phyloP scores from a whole-genome alignment of 495 filamentous ascomycete genomes.

The Thermothielavioides terrestris region DNA sequence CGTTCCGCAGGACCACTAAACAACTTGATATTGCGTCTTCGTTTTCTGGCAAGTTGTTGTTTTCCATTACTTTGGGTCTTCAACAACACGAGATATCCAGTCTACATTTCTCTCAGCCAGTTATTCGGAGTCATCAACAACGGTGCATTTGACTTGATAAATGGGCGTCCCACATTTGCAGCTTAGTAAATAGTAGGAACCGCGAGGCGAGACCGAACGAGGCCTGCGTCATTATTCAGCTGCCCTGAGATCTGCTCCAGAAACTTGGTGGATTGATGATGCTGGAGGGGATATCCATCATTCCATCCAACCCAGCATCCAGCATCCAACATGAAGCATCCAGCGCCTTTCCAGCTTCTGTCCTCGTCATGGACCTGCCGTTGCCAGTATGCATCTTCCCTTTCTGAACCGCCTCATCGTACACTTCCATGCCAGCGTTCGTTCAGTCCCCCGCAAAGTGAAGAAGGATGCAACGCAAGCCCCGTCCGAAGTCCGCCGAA shows the following conservation, averaged over 20 bases:
- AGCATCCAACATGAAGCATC: background rate
- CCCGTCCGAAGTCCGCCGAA: background rate
- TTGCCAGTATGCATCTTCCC: too few relatives aligned
- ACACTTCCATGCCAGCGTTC: background rate
- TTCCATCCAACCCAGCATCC: background rate
- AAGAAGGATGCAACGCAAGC: background rate
- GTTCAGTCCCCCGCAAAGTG: background rate
- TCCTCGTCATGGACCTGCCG: background rate
- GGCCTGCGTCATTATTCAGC: too few relatives aligned
- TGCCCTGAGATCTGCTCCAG: too few relatives aligned
- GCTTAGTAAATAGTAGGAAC: too few relatives aligned
- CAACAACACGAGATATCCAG: constrained; percentile 7
- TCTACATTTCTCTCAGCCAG: background rate
- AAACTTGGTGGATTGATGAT: background rate
- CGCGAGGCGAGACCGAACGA: too few relatives aligned
- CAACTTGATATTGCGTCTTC: background rate
- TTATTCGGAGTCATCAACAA: too few relatives aligned
- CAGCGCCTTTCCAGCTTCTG: background rate
- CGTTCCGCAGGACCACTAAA: too few relatives aligned
- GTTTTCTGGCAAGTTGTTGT: background rate
- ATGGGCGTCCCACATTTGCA: too few relatives aligned
- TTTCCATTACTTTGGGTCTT: background rate
- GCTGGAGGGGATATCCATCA: constrained; percentile 3
- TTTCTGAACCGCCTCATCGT: too few relatives aligned
- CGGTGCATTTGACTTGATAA: too few relatives aligned